Conservation (phyloP, 2,329 filamentous ascomycete genomes). For the Claviceps arundinis region DNA sequence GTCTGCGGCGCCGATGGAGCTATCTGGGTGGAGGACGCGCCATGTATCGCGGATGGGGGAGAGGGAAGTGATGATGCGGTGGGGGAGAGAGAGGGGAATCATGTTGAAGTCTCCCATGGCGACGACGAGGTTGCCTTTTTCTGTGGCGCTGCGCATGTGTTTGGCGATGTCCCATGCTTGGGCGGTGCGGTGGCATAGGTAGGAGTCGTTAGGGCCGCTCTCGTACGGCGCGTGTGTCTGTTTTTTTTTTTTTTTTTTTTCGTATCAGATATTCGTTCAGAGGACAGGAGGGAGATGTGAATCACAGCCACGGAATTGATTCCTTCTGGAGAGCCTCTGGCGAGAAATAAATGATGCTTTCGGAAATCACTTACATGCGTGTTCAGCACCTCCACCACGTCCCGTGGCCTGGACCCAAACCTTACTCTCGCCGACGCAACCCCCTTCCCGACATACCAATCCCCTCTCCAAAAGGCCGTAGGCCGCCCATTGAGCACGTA, state of each 20-base stretch:
- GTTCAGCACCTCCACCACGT: conserved; percentile 79
- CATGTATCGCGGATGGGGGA: conserved; percentile 72
- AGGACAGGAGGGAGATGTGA: not conserved
- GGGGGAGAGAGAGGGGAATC: conserved; percentile 73
- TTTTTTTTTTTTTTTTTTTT: no score
- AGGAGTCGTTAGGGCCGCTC: conserved; percentile 63
- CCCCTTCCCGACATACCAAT: conserved; percentile 95
- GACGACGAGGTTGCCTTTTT: conserved; percentile 70
- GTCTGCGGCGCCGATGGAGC: conserved; percentile 61
- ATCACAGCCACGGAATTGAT: no score
- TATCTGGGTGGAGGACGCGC: conserved; percentile 72
- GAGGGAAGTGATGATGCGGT: conserved; percentile 68
- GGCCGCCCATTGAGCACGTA: conserved; percentile 92
- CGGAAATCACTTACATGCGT: conserved; percentile 51
- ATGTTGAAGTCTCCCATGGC: conserved; percentile 95
- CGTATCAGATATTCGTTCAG: not conserved
- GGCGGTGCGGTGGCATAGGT: conserved; percentile 78
- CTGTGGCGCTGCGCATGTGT: conserved; percentile 67
- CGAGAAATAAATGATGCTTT: no score
- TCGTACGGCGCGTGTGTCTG: conserved; percentile 77
- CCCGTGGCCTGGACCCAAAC: conserved; percentile 48
- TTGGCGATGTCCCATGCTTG: conserved; percentile 95
- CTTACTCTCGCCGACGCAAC: conserved; percentile 72
- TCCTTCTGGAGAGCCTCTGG: no score
- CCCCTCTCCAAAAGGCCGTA: conserved; percentile 84